Evolutionary conservation across 768 basidiomycete species (phyloP).

Genomic region (Lentinula guzmanii): DNA sequence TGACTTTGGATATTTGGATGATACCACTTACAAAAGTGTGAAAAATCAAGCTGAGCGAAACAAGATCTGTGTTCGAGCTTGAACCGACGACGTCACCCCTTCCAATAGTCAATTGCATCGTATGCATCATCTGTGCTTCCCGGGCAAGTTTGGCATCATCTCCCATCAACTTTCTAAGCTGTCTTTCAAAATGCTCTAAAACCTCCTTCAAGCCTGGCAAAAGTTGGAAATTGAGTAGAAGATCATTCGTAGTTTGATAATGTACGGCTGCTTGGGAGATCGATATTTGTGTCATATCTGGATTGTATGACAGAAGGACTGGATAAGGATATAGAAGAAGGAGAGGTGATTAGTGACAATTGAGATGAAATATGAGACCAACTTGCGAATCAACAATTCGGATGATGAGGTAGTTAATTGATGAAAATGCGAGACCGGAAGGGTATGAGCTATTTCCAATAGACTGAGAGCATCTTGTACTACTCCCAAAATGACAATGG

Average conservation of each 20-base stretch:
- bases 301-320: slow-evolving; percentile 54
- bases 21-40: slow-evolving; percentile 48
- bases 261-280: slow-evolving; percentile 50
- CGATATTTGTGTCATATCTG: slow-evolving; percentile 57
- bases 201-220: slow-evolving; percentile 46
- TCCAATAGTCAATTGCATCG: slow-evolving; percentile 48
- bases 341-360: neutral
- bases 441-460: slow-evolving; percentile 48
- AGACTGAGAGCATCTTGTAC: slow-evolving; percentile 59
- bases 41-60: slow-evolving; percentile 56
- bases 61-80: slow-evolving; percentile 58
- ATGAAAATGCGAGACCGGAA: slow-evolving; percentile 54
- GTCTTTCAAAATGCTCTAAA: slow-evolving; percentile 53
- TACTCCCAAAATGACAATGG: slow-evolving; percentile 42
- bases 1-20: neutral
- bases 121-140: slow-evolving; percentile 69
- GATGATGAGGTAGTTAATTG: slow-evolving; percentile 53
- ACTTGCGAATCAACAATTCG: slow-evolving; percentile 42
- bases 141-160: slow-evolving; percentile 67
- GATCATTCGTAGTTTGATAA: slow-evolving; percentile 44
- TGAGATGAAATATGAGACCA: neutral
- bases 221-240: slow-evolving; percentile 49
- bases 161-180: slow-evolving; percentile 54
- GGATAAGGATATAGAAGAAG: neutral
- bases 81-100: slow-evolving; percentile 47